These are phyloP conservation scores for Penicillium sp. DNA, from an alignment of 2,329 filamentous ascomycete species.

Conservation along the genomic window DNA sequence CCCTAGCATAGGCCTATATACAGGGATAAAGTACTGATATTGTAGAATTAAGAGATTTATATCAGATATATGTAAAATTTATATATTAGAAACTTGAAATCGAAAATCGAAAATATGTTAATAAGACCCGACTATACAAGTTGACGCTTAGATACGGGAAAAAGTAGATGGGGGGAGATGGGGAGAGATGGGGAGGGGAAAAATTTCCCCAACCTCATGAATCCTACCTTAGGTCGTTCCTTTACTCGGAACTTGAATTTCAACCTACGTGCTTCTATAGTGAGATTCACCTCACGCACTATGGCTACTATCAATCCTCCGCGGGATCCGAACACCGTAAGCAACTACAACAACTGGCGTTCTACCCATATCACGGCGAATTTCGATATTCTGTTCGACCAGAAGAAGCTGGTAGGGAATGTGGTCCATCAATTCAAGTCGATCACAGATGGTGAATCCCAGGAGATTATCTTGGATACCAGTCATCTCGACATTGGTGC, in stretches of 20 bases:
- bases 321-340: constrained; percentile 83
- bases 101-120: too few relatives aligned
- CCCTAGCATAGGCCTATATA: neutral
- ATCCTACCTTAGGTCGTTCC: constrained; percentile 4
- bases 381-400: constrained; percentile 79
- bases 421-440: constrained; percentile 75
- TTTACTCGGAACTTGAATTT: constrained; percentile 1
- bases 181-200: neutral
- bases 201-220: constrained; percentile 7
- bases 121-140: neutral
- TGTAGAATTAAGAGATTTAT: neutral
- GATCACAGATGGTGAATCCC: constrained; percentile 68
- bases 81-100: neutral
- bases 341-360: constrained; percentile 86
- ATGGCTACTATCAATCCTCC: constrained; percentile 45
- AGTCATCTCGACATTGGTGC: constrained; percentile 72
- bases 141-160: constrained; percentile 16
- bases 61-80: neutral
- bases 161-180: too few relatives aligned
- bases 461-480: constrained; percentile 84
- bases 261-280: neutral
- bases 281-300: constrained; percentile 24
- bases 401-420: constrained; percentile 71
- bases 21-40: neutral
- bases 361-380: constrained; percentile 80